Conservation (phyloP, 768 basidiomycete genomes). For the Goffeauzyma gilvescens region DNA sequence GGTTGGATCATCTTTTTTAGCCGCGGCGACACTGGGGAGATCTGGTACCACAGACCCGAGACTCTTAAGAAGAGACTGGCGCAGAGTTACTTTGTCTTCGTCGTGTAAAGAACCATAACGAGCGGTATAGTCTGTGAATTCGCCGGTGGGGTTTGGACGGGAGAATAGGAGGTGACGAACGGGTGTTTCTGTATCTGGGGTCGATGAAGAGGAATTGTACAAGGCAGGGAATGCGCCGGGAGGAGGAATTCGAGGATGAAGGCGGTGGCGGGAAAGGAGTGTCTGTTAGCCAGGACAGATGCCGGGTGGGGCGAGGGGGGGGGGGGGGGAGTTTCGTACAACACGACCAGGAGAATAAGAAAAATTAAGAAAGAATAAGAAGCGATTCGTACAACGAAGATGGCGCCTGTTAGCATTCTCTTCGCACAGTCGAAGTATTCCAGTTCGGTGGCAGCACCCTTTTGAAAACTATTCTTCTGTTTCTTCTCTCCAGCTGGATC, state of each 20-base stretch:
- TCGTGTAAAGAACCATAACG: conserved; percentile 77
- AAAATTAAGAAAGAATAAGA: too few relatives aligned
- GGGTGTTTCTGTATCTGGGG: conserved; percentile 34
- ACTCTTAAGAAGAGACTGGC: conserved; percentile 10
- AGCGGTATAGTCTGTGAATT: conserved; percentile 81
- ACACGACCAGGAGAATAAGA: too few relatives aligned
- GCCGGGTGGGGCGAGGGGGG: background rate
- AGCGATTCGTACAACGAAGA: too few relatives aligned
- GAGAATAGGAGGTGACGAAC: conserved; percentile 35
- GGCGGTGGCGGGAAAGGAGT: conserved; percentile 50
- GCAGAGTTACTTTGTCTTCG: conserved; percentile 56
- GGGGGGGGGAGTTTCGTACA: too few relatives aligned
- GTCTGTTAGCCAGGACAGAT: conserved; percentile 32
- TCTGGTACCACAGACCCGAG: too few relatives aligned
- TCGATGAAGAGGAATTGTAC: conserved; percentile 17
- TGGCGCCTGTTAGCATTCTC: too few relatives aligned
- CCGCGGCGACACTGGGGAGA: conserved; percentile 6
- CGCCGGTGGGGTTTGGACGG: conserved; percentile 35
- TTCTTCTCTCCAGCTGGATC: too few relatives aligned
- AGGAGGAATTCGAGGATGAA: conserved; percentile 45
- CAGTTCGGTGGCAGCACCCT: too few relatives aligned
- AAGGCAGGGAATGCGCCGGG: conserved; percentile 60
- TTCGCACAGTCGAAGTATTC: too few relatives aligned
- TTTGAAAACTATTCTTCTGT: too few relatives aligned
- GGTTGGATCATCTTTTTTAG: background rate